These are phyloP conservation scores for Cryptococcus deneoformans DNA, from an alignment of 1,284 basidiomycete species.

Conservation along the genomic window DNA sequence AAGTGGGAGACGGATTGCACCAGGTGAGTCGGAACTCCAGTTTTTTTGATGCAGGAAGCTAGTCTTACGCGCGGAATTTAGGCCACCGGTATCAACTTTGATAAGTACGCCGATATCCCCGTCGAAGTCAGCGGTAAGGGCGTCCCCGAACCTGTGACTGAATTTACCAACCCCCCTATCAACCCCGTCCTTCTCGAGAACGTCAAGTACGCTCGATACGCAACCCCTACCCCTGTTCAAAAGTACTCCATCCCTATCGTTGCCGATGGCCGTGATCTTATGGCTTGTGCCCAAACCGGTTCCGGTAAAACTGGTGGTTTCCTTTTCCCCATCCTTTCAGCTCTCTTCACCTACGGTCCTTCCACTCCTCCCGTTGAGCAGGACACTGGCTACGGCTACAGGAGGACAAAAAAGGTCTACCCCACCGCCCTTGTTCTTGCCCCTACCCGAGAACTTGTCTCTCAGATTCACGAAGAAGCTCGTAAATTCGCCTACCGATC, in stretches of 20 bases:
- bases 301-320: slow-evolving; percentile 99
- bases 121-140: slow-evolving; percentile 96
- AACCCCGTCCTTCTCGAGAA: slow-evolving; percentile 94
- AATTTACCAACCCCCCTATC: slow-evolving; percentile 86
- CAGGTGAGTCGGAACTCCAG: slow-evolving; percentile 36
- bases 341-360: slow-evolving; percentile 85
- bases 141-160: slow-evolving; percentile 87
- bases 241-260: slow-evolving; percentile 99
- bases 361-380: slow-evolving; percentile 56
- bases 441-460: slow-evolving; percentile 97
- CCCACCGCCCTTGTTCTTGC: slow-evolving; percentile 96
- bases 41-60: background rate
- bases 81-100: slow-evolving; percentile 99
- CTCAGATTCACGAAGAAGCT: slow-evolving; percentile 99
- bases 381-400: slow-evolving; percentile 36
- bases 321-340: slow-evolving; percentile 97
- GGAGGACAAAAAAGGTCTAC: slow-evolving; percentile 75
- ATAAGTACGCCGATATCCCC: slow-evolving; percentile 99
- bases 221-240: slow-evolving; percentile 95
- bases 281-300: slow-evolving; percentile 99
- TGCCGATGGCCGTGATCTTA: slow-evolving; percentile 83
- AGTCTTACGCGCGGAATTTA: slow-evolving; percentile 55
- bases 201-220: slow-evolving; percentile 89
- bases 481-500: slow-evolving; percentile 99
- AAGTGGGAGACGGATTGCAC: slow-evolving; percentile 65